Conservation (phyloP, 257 asterid species). For the Voacanga thouarsii region DNA sequence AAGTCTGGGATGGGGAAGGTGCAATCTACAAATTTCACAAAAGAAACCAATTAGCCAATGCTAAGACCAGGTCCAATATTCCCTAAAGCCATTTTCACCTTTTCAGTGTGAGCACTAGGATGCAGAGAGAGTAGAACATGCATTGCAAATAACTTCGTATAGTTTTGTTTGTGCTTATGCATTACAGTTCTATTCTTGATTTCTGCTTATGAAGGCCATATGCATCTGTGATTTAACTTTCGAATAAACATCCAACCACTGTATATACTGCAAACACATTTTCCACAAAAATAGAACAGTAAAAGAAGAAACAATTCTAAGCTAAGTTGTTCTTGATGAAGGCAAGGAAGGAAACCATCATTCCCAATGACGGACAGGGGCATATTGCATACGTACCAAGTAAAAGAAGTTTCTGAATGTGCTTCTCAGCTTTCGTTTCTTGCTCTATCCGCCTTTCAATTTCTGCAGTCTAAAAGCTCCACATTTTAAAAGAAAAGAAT, state of each 20-base stretch:
- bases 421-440: conserved; percentile 95
- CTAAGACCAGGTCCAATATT: not conserved
- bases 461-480: conserved; percentile 74
- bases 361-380: conserved; percentile 1
- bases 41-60: not conserved
- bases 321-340: not conserved
- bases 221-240: not conserved
- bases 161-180: not conserved
- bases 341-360: not conserved
- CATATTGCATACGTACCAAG: conserved; percentile 53
- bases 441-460: conserved; percentile 95
- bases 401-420: conserved; percentile 91
- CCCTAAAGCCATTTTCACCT: not conserved
- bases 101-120: not conserved
- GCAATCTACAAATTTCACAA: not conserved
- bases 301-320: not conserved
- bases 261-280: not conserved
- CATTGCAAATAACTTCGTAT: not conserved
- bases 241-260: not conserved
- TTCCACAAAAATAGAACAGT: not conserved
- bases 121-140: not conserved
- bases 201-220: not conserved
- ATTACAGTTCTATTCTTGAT: not conserved
- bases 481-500: conserved; percentile 7
- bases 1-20: not conserved